Evolutionary conservation across 2,329 filamentous ascomycete species (phyloP).

Genomic region (Myriosclerotinia duriaeana): DNA sequence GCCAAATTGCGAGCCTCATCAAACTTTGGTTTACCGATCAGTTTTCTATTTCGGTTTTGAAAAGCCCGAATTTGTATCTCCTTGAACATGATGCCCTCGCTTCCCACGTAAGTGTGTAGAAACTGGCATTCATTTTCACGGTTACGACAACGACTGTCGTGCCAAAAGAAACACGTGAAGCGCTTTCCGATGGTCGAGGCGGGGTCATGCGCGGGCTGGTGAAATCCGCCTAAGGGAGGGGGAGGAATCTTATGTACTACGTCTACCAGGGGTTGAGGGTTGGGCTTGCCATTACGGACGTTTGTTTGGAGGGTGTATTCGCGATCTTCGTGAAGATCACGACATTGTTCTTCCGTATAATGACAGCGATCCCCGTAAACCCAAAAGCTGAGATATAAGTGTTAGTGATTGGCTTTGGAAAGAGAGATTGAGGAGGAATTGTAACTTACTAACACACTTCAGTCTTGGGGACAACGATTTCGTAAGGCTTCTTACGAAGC

Average conservation of each 20-base stretch:
- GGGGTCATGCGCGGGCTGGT: neutral
- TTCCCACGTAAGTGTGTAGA: constrained; percentile 26
- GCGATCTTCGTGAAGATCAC: constrained; percentile 31
- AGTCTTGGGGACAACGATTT: constrained; percentile 28
- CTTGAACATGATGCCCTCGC: neutral
- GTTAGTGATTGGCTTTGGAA: neutral
- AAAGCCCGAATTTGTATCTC: neutral
- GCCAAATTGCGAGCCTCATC: neutral
- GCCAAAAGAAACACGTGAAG: constrained; percentile 24
- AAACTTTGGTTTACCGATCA: neutral
- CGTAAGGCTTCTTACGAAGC: constrained; percentile 13
- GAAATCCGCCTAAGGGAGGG: neutral
- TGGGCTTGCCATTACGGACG: constrained; percentile 32
- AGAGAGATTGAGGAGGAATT: neutral
- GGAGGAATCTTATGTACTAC: neutral
- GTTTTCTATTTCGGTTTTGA: neutral
- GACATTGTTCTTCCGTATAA: constrained; percentile 36
- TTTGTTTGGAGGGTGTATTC: constrained; percentile 24
- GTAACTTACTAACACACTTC: constrained; percentile 32
- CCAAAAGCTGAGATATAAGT: constrained; percentile 26
- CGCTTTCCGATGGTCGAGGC: constrained; percentile 7
- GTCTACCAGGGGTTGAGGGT: constrained; percentile 23
- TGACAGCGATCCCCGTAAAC: constrained; percentile 30
- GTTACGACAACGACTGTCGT: neutral
- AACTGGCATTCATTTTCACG: constrained; percentile 28